These are phyloP conservation scores for Sporothrix protearum DNA, from an alignment of 2,329 filamentous ascomycete species.

Conservation along the genomic window DNA sequence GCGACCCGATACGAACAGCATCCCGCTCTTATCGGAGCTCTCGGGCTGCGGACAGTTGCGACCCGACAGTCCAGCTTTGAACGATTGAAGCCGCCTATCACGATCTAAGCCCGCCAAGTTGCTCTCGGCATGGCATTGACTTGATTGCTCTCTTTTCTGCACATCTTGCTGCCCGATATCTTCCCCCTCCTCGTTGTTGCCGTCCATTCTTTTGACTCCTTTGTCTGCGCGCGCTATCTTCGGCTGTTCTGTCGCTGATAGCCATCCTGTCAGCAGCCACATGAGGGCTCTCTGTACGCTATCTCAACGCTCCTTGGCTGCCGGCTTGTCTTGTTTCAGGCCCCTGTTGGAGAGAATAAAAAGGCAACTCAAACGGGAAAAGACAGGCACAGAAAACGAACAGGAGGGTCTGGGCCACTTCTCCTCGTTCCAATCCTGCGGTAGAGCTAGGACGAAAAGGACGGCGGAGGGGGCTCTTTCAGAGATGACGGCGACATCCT, in stretches of 20 bases:
- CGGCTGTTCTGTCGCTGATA: background rate
- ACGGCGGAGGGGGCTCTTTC: background rate
- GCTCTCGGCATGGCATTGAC: background rate
- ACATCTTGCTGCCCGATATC: background rate
- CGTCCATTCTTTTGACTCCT: background rate
- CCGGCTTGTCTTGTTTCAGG: conserved; percentile 5
- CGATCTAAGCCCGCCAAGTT: background rate
- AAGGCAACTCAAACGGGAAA: background rate
- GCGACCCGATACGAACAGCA: background rate
- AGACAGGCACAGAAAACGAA: background rate
- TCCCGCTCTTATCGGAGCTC: background rate
- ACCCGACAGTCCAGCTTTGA: background rate
- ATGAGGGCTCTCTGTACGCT: background rate
- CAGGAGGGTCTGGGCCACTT: conserved; percentile 1
- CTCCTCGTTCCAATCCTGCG: conserved; percentile 9
- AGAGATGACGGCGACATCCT: background rate
- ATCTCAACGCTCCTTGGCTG: background rate
- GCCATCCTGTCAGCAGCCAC: background rate
- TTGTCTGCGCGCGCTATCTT: background rate
- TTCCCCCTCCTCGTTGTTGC: background rate
- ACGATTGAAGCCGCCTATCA: conserved; percentile 1
- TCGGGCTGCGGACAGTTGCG: background rate
- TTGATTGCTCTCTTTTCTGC: background rate
- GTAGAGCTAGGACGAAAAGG: conserved; percentile 6
- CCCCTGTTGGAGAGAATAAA: background rate